Evolutionary conservation across 2,329 filamentous ascomycete species (phyloP), one percentile per base, ranked within the genome.

Genomic region (Ambrosiella xylebori): DNA sequence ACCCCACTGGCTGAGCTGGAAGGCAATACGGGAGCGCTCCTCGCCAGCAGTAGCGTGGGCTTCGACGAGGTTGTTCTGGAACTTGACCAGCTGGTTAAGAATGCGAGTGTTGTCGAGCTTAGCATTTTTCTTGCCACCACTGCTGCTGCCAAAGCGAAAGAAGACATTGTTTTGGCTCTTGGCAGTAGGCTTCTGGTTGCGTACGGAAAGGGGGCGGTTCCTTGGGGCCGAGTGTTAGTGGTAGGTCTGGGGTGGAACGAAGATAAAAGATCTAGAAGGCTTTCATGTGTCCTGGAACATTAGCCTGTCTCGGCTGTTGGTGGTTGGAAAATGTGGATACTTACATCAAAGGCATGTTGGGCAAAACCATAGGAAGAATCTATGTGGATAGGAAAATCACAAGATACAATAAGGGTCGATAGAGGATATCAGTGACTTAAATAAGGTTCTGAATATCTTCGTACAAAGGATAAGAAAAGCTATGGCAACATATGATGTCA

Each of bases 1-100:
- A 59, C 93, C 93, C 93, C 93, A 98, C 64, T 97, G 90, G 7
- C 88, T 95, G 50, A 98, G 80, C 73, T 97, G 91, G 9, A 83
- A 82, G 13, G 90, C 93, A 66, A 97, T 89, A 54, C 82, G 81
- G 61, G 88, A 73, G 59, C 89, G 86, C 74, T 96, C 91, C 61
- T 85, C 85, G 54, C 84, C 88, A 6, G 91, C 93, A 6, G 81
- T 74, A 73, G 95, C 88, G 72, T 96, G 85, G 54, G 87, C 85
- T 54, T 79, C 76, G 65, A 97, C 89, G 40, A 90, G 83, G 67
- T 85, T 83, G 75, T 96, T 97, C 71, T 94, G 86, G 54, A 86
- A 87, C 74, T 98, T 98, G 76, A 97, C 95, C 61, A 98, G 79
- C 65, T 85, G 85, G 77, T 84, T 94, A 56, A 98, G 82, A 68